Percentiles rank a stretch among this genome's conserved stretches.
These are phyloP conservation scores for Cotoneaster glaucophyllus DNA, from an alignment of 306 rosid genomes.

Conservation along the genomic window DNA sequence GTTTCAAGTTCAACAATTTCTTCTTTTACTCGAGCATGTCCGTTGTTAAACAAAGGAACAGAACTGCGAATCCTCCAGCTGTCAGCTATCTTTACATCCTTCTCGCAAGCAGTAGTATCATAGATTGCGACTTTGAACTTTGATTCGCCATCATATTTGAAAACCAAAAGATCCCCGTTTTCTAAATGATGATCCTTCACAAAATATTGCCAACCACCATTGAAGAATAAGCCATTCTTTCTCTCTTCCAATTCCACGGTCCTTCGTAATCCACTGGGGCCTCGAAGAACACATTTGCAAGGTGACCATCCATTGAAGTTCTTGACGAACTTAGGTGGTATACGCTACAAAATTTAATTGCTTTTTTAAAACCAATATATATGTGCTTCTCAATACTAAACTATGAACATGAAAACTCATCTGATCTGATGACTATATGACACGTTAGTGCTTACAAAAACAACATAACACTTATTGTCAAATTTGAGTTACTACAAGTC, in stretches of 20 bases:
- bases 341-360: not conserved
- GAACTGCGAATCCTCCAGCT: not conserved
- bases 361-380: no score
- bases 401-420: no score
- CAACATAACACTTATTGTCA: no score
- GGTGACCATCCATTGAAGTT: not conserved
- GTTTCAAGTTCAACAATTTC: not conserved
- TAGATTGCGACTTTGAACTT: not conserved
- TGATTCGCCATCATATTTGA: not conserved
- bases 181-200: not conserved
- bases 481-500: no score
- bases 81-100: not conserved
- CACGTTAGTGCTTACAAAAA: no score
- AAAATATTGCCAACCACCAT: not conserved
- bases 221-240: not conserved
- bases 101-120: not conserved
- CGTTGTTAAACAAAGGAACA: no score
- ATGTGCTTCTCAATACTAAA: no score
- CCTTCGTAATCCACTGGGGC: constrained; percentile 1
- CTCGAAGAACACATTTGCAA: not conserved
- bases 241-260: not conserved
- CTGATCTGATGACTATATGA: no score
- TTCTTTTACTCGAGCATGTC: not conserved
- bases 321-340: not conserved
- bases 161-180: not conserved